These are phyloP conservation scores for Halophytophthora polymorphica DNA, from an alignment of 352 stramenopile species.

Conservation along the genomic window DNA sequence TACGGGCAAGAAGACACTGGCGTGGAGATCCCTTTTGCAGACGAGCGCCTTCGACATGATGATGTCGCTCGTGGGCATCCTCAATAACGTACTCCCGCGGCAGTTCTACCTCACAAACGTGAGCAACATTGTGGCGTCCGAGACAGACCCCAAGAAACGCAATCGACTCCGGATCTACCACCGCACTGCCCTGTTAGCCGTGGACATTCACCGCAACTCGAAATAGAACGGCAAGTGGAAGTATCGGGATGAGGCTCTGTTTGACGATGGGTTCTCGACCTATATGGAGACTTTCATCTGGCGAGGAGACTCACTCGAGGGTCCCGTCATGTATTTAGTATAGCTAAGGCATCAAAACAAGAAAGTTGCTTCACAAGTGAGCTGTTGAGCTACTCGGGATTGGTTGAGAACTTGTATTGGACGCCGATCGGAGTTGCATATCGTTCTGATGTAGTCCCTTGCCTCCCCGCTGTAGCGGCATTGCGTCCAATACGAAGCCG, in stretches of 20 bases:
- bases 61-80: constrained; percentile 29
- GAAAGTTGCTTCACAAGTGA: too few relatives aligned
- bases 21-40: constrained; percentile 26
- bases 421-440: too few relatives aligned
- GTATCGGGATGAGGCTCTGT: background rate
- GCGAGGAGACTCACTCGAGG: too few relatives aligned
- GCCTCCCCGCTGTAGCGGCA: too few relatives aligned
- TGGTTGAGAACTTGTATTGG: too few relatives aligned
- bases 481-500: too few relatives aligned
- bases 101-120: constrained; percentile 29
- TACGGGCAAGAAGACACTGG: constrained; percentile 21
- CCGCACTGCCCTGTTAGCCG: constrained; percentile 21
- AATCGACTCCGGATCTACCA: constrained; percentile 34
- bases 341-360: too few relatives aligned
- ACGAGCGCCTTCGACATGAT: constrained; percentile 28
- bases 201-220: constrained; percentile 28
- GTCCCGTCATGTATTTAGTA: too few relatives aligned
- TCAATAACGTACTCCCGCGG: constrained; percentile 31
- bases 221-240: constrained; percentile 27
- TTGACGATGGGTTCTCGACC: too few relatives aligned
- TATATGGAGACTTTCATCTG: too few relatives aligned
- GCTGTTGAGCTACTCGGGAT: too few relatives aligned
- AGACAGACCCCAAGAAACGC: constrained; percentile 2
- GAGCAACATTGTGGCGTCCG: constrained; percentile 5
- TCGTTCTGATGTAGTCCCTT: too few relatives aligned